Conservation (phyloP, 73 alveolate species). For the Paramecium caudatum region DNA sequence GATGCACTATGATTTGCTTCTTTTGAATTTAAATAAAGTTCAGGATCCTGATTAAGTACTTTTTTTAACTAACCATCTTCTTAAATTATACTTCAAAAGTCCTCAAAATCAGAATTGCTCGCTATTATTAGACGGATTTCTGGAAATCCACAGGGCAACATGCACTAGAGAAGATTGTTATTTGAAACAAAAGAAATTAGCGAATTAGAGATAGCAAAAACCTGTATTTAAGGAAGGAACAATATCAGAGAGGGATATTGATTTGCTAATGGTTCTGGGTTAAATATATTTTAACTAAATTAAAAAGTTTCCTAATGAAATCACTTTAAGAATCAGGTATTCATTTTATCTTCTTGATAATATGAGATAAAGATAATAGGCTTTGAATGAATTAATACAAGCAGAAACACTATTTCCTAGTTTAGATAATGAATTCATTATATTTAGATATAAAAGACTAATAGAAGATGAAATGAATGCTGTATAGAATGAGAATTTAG, state of each 20-base stretch:
- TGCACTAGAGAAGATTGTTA: slow-evolving; percentile 77
- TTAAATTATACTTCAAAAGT: slow-evolving; percentile 19
- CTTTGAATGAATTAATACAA: slow-evolving; percentile 67
- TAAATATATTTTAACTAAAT: slow-evolving; percentile 67
- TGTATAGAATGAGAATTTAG: slow-evolving; percentile 62
- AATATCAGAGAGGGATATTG: slow-evolving; percentile 67
- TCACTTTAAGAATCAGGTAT: slow-evolving; percentile 63
- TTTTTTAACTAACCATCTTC: slow-evolving; percentile 26
- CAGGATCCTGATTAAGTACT: slow-evolving; percentile 65
- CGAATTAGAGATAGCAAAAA: slow-evolving; percentile 46
- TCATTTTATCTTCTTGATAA: slow-evolving; percentile 69
- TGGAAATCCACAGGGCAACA: slow-evolving; percentile 72
- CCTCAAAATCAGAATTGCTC: slow-evolving; percentile 56
- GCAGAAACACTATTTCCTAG: slow-evolving; percentile 70
- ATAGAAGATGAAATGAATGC: slow-evolving; percentile 74
- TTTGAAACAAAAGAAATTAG: slow-evolving; percentile 65
- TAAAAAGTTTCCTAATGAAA: slow-evolving; percentile 73
- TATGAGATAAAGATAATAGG: slow-evolving; percentile 63
- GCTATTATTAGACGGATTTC: slow-evolving; percentile 66
- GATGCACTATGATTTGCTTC: slow-evolving; percentile 58
- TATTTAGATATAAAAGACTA: slow-evolving; percentile 69
- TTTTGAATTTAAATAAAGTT: slow-evolving; percentile 69
- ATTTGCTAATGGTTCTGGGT: slow-evolving; percentile 57
- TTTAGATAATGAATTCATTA: slow-evolving; percentile 70
- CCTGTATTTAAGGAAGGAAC: slow-evolving; percentile 67